These are phyloP conservation scores for Spongiforma sp. DNA, from an alignment of 1,284 basidiomycete species.

Conservation along the genomic window DNA sequence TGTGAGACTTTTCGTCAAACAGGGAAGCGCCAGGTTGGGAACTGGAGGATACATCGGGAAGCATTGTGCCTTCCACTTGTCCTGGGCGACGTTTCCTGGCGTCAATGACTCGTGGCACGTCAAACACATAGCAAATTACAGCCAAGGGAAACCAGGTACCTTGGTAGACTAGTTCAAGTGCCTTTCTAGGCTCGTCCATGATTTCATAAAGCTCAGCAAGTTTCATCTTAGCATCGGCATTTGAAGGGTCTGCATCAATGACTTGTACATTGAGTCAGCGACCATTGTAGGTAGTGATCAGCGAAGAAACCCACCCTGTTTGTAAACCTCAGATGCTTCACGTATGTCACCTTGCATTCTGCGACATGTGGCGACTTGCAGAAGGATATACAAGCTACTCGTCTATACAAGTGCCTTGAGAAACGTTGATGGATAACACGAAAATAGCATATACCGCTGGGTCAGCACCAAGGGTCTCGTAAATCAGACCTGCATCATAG, in stretches of 20 bases:
- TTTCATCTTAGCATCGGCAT: slow-evolving; percentile 86
- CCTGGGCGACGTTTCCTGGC: slow-evolving; percentile 51
- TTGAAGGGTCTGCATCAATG: slow-evolving; percentile 70
- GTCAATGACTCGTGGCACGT: slow-evolving; percentile 20
- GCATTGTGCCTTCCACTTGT: slow-evolving; percentile 25
- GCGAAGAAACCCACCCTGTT: slow-evolving; percentile 62
- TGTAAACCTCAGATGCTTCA: slow-evolving; percentile 83
- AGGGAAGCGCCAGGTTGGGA: slow-evolving; percentile 47
- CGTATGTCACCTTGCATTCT: slow-evolving; percentile 72
- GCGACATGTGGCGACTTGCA: slow-evolving; percentile 31
- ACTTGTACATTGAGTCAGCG: slow-evolving; percentile 50
- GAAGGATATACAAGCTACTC: slow-evolving; percentile 26
- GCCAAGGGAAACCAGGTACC: slow-evolving; percentile 47
- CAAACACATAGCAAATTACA: neutral
- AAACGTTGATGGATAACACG: neutral
- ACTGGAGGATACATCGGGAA: slow-evolving; percentile 29
- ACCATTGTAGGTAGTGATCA: neutral
- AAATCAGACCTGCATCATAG: slow-evolving; percentile 20
- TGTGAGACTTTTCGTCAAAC: slow-evolving; percentile 57
- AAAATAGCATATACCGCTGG: slow-evolving; percentile 22
- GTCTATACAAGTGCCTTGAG: slow-evolving; percentile 10
- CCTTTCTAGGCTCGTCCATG: slow-evolving; percentile 79
- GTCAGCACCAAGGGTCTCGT: slow-evolving; percentile 25
- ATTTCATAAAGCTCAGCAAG: slow-evolving; percentile 91
- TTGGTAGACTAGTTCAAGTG: slow-evolving; percentile 86